Evolutionary conservation across 768 basidiomycete genomes (phyloP).

Genomic region (Boletus vinaceobasis): DNA sequence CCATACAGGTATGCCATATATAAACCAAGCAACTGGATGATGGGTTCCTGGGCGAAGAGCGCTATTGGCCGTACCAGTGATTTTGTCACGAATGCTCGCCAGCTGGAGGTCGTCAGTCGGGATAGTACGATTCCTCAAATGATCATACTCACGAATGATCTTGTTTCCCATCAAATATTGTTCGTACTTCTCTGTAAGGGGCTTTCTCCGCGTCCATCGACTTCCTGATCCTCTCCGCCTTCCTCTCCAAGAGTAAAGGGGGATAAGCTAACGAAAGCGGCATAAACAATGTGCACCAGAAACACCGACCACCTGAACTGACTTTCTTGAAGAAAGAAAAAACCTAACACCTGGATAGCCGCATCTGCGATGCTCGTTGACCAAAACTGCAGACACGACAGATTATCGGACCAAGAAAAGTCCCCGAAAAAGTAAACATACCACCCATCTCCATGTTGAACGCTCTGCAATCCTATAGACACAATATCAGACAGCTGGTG

Average conservation of each 20-base stretch:
- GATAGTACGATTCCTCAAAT: background rate
- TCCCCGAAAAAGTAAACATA: slow-evolving; percentile 25
- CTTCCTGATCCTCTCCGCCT: slow-evolving; percentile 45
- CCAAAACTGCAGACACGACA: slow-evolving; percentile 48
- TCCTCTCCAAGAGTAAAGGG: slow-evolving; percentile 41
- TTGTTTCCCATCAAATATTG: slow-evolving; percentile 41
- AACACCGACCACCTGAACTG: slow-evolving; percentile 14
- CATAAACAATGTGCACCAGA: slow-evolving; percentile 13
- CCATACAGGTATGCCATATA: slow-evolving; percentile 75
- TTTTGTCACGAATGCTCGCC: slow-evolving; percentile 47
- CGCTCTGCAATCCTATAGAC: slow-evolving; percentile 48
- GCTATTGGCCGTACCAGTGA: slow-evolving; percentile 67
- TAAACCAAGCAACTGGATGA: slow-evolving; percentile 61
- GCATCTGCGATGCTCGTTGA: slow-evolving; percentile 58
- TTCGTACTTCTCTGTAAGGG: slow-evolving; percentile 37
- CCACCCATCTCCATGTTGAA: slow-evolving; percentile 73
- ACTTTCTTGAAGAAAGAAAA: slow-evolving; percentile 66
- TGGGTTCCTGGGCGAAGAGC: slow-evolving; percentile 58
- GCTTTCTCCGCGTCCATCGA: slow-evolving; percentile 49
- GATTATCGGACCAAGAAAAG: background rate
- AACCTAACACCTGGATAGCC: slow-evolving; percentile 49
- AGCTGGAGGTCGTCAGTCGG: slow-evolving; percentile 34
- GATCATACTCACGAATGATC: slow-evolving; percentile 42
- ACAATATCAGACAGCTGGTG: background rate
- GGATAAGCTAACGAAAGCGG: slow-evolving; percentile 22